Evolutionary conservation across 768 basidiomycete species (phyloP), one percentile per base, ranked within the genome.

Genomic region (Guyanaporus albipodus): DNA sequence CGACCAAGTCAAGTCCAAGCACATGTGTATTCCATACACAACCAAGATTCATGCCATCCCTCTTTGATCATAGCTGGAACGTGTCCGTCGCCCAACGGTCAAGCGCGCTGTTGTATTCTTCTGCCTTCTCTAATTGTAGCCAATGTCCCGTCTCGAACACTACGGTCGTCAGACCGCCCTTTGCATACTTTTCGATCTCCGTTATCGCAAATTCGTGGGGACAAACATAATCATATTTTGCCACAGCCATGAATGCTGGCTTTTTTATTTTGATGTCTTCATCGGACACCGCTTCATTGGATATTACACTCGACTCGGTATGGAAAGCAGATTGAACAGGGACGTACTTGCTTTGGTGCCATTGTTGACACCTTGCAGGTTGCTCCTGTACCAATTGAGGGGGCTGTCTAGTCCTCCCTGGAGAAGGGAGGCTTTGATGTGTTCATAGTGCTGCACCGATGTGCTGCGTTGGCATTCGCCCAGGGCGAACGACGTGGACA

Each of bases 81-180:
- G 48, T 58, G 35, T 41, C 49, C 15, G 35, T 38, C 26, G 60
- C 48, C 71, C 71, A 73, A n/a, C 46, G 52, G 24, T 63, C 49
- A 28, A 73, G 63, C n/a, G 59, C 63, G 6, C 51, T 46, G 36
- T 72, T 75, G 26, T 73, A 53, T 32, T 62, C 58, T 18, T 67
- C 63, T 0, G 67, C 56, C 22, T 53, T 58, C 40, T 68, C 67
- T 50, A 74, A 43, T 4, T 61, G 61, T 8, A 62, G 52, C 68
- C 70, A 76, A 44, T 75, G 74, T 2, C 67, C 69, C 3, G 61
- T 54, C 26, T 71, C 66, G 23, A 70, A 67, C 41, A 67, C 67
- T 42, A 50, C 59, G 8, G 63, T 48, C 9, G 66, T 67, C 36
- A 64, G 38, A 23, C 59, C 55, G 35, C 59, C 61, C 28, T 50